phyloP scores from a whole-genome alignment of 495 filamentous ascomycete genomes.

The Penicillium nucicola region DNA sequence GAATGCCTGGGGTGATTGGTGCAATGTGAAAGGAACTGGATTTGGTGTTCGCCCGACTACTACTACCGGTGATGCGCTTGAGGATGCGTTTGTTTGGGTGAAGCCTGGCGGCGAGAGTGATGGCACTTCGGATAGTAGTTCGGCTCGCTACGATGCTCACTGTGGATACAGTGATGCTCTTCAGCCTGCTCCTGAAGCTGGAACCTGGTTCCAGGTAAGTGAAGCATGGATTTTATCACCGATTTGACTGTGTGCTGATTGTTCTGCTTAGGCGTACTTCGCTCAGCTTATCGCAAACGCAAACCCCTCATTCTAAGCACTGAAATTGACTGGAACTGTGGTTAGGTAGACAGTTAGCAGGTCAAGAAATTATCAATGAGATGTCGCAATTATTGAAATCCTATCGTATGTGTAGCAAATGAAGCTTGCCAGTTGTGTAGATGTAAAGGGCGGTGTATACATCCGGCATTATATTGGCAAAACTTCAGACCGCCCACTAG shows the following conservation, averaged over 20 bases:
- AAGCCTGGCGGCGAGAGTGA: conserved; percentile 84
- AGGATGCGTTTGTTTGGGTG: conserved; percentile 79
- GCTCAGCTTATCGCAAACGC: conserved; percentile 15
- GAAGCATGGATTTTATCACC: too few species aligned
- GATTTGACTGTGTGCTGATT: neutral
- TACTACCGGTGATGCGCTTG: conserved; percentile 56
- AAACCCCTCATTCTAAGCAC: conserved; percentile 11
- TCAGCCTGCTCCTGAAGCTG: conserved; percentile 74
- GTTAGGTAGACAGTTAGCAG: neutral
- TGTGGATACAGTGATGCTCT: conserved; percentile 61
- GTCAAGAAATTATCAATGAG: neutral
- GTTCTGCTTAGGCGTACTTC: conserved; percentile 22
- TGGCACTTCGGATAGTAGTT: conserved; percentile 62
- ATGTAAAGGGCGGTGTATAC: neutral
- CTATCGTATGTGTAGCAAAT: too few species aligned
- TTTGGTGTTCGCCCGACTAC: conserved; percentile 69
- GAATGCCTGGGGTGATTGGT: conserved; percentile 76
- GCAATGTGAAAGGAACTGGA: conserved; percentile 72
- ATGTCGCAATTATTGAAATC: too few species aligned
- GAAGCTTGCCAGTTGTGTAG: too few species aligned
- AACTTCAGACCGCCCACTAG: conserved; percentile 1
- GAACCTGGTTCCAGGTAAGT: conserved; percentile 68
- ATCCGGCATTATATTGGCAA: neutral
- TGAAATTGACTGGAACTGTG: neutral
- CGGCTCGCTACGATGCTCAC: conserved; percentile 67